Evolutionary conservation across 1,284 basidiomycete genomes (phyloP), one percentile per base, ranked within the genome.

Genomic region (Ustilago esculenta): DNA sequence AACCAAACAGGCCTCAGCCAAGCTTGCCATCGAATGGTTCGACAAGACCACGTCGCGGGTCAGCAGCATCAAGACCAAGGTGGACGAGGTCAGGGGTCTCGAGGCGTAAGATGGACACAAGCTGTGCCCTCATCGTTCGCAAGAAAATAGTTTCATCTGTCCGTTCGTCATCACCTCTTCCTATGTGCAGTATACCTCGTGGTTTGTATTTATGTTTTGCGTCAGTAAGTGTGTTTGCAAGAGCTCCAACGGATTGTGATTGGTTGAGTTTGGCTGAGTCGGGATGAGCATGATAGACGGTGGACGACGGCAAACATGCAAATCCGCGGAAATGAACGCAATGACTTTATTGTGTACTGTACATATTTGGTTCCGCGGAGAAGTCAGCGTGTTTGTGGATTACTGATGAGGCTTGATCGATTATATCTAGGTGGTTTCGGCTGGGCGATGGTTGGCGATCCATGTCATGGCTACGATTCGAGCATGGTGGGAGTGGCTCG

Each of bases 1-100:
- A 49, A 55, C 54, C 59, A 75, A 79, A 57, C 73, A 79, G 58
- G 63, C 69, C 56, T 61, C 59, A 11, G 76, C 75, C 4, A 59
- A 61, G 30, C 24, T 58, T 6, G 78, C 77, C 12, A 64, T 68
- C 29, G 55, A 66, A 24, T 79, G 73, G 72, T 76, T 80, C 45
- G 53, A 64, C 24, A 37, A 64, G 59, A 72, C 73, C 8, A 56
- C 58, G 5, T 53, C 42, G 42, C 47, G 67, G 5, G 67, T 65
- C 4, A 46, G 39, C 25, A 25, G 34, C 17, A 64, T 64, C 25
- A 45, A 30, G 20, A 30, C n/a, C 4, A 33, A 45, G 11, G 59
- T 63, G 32, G 55, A 58, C 30, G 55, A 58, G 18, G 66, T 69
- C 48, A 64, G 64, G 42, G 59, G 59, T 14, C 55, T 63, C 29